Evolutionary conservation across 2,329 filamentous ascomycete genomes (phyloP).

Genomic region (Pseudogymnoascus sp.): DNA sequence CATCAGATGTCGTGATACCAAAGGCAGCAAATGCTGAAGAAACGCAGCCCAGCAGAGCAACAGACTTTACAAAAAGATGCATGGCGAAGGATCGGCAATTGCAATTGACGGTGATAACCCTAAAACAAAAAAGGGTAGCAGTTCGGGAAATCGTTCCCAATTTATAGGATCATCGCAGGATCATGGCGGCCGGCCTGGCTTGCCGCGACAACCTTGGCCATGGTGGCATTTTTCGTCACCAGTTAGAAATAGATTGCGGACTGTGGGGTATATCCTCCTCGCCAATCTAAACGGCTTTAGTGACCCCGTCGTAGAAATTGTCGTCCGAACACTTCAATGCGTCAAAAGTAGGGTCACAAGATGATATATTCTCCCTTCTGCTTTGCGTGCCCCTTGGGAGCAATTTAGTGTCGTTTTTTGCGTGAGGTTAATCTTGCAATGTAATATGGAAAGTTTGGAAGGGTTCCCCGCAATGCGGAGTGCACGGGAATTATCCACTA

Average conservation of each 20-base stretch:
- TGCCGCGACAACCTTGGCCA: neutral
- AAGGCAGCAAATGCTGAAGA: slow-evolving; percentile 33
- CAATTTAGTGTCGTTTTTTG: neutral
- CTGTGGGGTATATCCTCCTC: neutral
- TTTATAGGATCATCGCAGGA: neutral
- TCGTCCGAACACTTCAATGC: neutral
- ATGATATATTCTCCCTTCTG: neutral
- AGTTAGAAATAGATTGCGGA: slow-evolving; percentile 1
- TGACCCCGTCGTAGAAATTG: neutral
- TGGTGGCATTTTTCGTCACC: neutral
- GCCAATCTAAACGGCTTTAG: slow-evolving; percentile 1
- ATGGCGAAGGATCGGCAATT: neutral
- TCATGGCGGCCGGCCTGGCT: neutral
- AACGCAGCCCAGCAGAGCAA: neutral
- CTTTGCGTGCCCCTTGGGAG: neutral
- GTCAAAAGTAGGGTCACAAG: neutral
- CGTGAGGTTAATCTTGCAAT: neutral
- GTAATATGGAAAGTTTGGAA: neutral
- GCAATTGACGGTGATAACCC: neutral
- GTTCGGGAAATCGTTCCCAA: neutral
- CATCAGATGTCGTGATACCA: slow-evolving; percentile 34
- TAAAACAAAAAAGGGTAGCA: neutral
- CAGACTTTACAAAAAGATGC: neutral
- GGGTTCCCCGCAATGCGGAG: slow-evolving; percentile 5
- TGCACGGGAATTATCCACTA: neutral